Evolutionary conservation across 345 rosid species (phyloP).

Genomic region (Streptanthus diversifolius): DNA sequence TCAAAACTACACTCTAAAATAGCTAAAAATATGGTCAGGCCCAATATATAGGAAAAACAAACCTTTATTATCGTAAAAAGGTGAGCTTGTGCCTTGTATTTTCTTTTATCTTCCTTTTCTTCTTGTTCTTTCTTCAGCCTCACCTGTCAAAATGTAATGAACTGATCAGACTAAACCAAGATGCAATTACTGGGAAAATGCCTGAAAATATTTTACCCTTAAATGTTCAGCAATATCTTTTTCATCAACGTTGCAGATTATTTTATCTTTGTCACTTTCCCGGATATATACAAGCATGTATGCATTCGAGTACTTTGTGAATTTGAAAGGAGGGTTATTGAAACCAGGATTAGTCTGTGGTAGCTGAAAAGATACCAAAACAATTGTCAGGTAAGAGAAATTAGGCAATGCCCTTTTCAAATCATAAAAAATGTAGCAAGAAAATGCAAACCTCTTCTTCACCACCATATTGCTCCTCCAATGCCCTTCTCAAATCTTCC

Average conservation of each 20-base stretch:
- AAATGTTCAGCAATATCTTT: conserved; percentile 94
- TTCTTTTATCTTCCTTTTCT: conserved; percentile 87
- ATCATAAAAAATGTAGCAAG: conserved; percentile 3
- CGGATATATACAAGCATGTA: conserved; percentile 99
- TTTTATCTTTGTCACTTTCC: conserved; percentile 93
- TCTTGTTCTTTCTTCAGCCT: conserved; percentile 94
- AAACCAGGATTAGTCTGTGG: conserved; percentile 94
- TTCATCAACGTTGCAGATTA: conserved; percentile 94
- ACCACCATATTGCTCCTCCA: conserved; percentile 98
- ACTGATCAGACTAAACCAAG: conserved; percentile 20
- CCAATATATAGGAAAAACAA: not conserved
- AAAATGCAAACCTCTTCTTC: conserved; percentile 74
- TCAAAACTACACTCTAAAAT: conserved; percentile 10
- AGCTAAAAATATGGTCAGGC: not conserved
- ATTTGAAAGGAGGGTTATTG: conserved; percentile 84
- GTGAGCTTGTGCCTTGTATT: conserved; percentile 91
- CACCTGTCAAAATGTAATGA: conserved; percentile 43
- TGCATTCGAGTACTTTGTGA: conserved; percentile 92
- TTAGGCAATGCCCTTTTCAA: not conserved
- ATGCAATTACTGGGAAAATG: conserved; percentile 1
- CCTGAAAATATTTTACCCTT: conserved; percentile 52
- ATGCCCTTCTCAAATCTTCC: conserved; percentile 85
- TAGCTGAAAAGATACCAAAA: conserved; percentile 49
- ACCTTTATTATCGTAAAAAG: conserved; percentile 88
- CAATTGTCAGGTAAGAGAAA: conserved; percentile 22